Conservation (phyloP, 2,329 filamentous ascomycete genomes). For the Trichoderma arundinaceum region DNA sequence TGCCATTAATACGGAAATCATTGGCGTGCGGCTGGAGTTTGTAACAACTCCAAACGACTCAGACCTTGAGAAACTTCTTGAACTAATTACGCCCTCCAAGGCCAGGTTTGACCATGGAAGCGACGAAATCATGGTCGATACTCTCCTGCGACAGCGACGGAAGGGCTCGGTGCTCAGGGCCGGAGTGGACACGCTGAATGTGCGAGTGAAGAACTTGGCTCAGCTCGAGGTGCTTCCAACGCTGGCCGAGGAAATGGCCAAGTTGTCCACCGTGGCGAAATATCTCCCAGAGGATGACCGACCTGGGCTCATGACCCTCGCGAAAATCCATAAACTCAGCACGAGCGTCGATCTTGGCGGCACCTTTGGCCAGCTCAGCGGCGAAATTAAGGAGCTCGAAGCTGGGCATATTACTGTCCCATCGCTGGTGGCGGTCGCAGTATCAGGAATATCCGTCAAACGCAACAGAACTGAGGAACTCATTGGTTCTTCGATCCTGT, state of each 20-base stretch:
- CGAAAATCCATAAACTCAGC: slow-evolving; percentile 67
- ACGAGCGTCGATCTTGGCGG: slow-evolving; percentile 68
- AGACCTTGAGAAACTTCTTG: slow-evolving; percentile 81
- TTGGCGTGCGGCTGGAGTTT: slow-evolving; percentile 74
- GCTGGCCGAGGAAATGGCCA: slow-evolving; percentile 78
- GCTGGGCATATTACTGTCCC: slow-evolving; percentile 84
- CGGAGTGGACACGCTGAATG: slow-evolving; percentile 67
- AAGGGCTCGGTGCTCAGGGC: slow-evolving; percentile 84
- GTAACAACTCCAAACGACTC: slow-evolving; percentile 73
- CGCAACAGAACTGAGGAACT: slow-evolving; percentile 75
- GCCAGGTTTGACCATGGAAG: slow-evolving; percentile 84
- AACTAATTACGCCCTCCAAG: slow-evolving; percentile 88
- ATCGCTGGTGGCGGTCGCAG: slow-evolving; percentile 77
- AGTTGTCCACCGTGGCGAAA: slow-evolving; percentile 85
- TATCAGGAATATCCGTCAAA: slow-evolving; percentile 65
- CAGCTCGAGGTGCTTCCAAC: slow-evolving; percentile 71
- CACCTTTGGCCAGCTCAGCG: slow-evolving; percentile 68
- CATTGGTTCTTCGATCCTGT: slow-evolving; percentile 58
- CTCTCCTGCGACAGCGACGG: slow-evolving; percentile 80
- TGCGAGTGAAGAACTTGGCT: slow-evolving; percentile 65
- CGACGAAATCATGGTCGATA: slow-evolving; percentile 94
- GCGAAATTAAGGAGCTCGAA: slow-evolving; percentile 68
- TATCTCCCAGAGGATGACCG: slow-evolving; percentile 96
- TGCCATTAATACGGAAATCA: slow-evolving; percentile 66
- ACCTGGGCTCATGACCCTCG: slow-evolving; percentile 81